Conservation (phyloP, 148 eudicot genomes). For the Rheum nobile region DNA sequence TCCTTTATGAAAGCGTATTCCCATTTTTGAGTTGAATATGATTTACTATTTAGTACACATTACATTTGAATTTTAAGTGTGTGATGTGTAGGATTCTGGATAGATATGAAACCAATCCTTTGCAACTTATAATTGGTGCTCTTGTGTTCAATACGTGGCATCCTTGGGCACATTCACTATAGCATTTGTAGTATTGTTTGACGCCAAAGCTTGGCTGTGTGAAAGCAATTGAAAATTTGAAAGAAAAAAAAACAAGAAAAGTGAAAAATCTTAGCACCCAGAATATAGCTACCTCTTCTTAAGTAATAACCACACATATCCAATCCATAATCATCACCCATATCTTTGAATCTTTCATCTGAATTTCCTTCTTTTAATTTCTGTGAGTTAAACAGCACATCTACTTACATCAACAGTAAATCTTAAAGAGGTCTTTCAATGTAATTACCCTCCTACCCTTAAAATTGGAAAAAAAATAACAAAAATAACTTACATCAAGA, state of each 20-base stretch:
- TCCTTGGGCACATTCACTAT: conserved; percentile 1
- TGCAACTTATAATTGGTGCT: not conserved
- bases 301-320: not conserved
- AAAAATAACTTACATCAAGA: not conserved
- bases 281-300: conserved; percentile 1
- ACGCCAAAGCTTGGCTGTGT: not conserved
- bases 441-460: too few species aligned
- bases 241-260: not conserved
- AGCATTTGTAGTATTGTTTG: not conserved
- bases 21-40: not conserved
- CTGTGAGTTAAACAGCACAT: not conserved
- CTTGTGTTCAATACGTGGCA: not conserved
- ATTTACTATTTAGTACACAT: not conserved
- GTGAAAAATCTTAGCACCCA: not conserved
- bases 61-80: not conserved
- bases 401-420: not conserved
- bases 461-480: not conserved
- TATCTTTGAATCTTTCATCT: not conserved
- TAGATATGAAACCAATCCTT: not conserved
- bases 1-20: not conserved
- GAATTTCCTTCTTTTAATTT: not conserved
- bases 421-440: not conserved
- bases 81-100: not conserved
- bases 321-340: not conserved
- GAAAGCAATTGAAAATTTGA: conserved; percentile 1